Conservation (phyloP, 2,329 filamentous ascomycete species). For the Didymella pinodella region DNA sequence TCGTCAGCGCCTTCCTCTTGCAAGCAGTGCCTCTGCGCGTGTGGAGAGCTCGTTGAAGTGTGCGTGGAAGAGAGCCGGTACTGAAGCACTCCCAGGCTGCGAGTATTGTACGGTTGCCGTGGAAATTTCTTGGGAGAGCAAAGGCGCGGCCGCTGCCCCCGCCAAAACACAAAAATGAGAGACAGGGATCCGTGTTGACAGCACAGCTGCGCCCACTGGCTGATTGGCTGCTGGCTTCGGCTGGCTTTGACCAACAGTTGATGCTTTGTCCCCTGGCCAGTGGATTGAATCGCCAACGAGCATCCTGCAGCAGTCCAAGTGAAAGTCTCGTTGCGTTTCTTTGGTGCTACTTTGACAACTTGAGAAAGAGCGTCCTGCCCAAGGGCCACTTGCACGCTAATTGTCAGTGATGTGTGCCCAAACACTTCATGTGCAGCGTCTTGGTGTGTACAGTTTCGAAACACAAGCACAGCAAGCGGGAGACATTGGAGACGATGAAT, state of each 20-base stretch:
- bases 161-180: conserved; percentile 23
- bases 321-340: neutral
- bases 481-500: neutral
- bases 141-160: conserved; percentile 13
- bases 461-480: conserved; percentile 1
- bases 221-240: conserved; percentile 17
- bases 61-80: conserved; percentile 5
- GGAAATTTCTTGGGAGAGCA: conserved; percentile 17
- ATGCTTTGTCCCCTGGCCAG: conserved; percentile 8
- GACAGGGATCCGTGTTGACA: conserved; percentile 18
- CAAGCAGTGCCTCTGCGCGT: conserved; percentile 11
- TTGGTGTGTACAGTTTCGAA: conserved; percentile 6
- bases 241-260: conserved; percentile 18
- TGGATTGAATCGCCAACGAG: neutral
- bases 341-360: neutral
- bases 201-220: conserved; percentile 3
- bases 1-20: conserved; percentile 11
- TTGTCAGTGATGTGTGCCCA: neutral
- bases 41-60: neutral
- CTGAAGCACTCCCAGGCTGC: conserved; percentile 9
- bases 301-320: conserved; percentile 5
- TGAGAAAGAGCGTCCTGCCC: neutral
- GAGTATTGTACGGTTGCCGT: conserved; percentile 16
- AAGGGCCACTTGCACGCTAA: neutral
- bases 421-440: neutral